A percentile compares a stretch with the other conserved stretches of the same genome.
Conservation (phyloP, 2,329 filamentous ascomycete species). For the Fusarium lateritium region DNA sequence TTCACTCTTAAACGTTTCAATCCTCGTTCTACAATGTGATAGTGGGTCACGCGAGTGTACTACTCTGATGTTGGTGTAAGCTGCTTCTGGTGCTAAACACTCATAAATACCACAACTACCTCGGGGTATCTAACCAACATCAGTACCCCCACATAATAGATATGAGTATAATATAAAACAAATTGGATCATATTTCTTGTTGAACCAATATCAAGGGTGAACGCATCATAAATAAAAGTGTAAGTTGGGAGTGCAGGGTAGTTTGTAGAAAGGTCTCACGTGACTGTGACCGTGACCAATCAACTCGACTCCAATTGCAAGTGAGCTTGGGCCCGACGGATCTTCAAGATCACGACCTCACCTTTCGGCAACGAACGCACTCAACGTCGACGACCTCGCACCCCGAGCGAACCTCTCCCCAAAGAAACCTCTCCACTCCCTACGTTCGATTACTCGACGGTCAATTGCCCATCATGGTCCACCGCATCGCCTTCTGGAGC, state of each 20-base stretch:
- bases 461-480: conserved; percentile 66
- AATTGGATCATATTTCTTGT: background rate
- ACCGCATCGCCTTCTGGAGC: conserved; percentile 84
- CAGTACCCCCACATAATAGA: too few species aligned
- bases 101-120: too few species aligned
- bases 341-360: conserved; percentile 50
- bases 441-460: conserved; percentile 36
- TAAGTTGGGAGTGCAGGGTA: conserved; percentile 29
- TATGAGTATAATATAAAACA: too few species aligned
- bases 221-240: too few species aligned
- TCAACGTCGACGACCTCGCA: conserved; percentile 41
- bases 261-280: conserved; percentile 7
- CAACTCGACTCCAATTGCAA: conserved; percentile 47
- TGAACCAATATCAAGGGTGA: too few species aligned
- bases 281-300: conserved; percentile 40
- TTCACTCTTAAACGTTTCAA: background rate
- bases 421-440: conserved; percentile 28
- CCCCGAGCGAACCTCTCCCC: conserved; percentile 35
- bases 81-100: too few species aligned
- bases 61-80: too few species aligned
- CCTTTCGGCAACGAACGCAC: conserved; percentile 45
- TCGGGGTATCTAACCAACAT: too few species aligned
- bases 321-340: conserved; percentile 46
- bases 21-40: too few species aligned
- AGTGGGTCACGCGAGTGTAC: too few species aligned